Evolutionary conservation across 257 asterid genomes (phyloP).

Genomic region (Penstemon eatonii): DNA sequence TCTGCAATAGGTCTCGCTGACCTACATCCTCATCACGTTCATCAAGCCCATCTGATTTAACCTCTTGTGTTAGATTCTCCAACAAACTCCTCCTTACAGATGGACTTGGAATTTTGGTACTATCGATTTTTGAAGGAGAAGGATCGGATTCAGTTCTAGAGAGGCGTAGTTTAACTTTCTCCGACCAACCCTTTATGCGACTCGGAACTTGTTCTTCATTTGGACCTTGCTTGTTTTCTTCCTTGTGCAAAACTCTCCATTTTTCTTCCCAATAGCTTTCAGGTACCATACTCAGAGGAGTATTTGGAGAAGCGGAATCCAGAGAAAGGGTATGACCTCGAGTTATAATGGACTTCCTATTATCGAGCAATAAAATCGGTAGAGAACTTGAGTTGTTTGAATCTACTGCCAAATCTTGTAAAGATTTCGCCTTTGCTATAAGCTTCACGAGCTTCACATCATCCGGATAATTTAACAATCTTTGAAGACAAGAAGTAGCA

Average conservation of each 20-base stretch:
- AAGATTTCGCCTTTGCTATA: constrained; percentile 64
- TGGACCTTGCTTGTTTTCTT: constrained; percentile 44
- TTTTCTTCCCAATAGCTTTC: constrained; percentile 95
- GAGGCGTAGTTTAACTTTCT: constrained; percentile 52
- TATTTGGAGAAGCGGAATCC: constrained; percentile 60
- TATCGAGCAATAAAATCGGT: constrained; percentile 40
- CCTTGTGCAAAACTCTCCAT: constrained; percentile 80
- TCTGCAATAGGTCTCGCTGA: constrained; percentile 29
- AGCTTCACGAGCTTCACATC: constrained; percentile 58
- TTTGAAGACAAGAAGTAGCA: constrained; percentile 82
- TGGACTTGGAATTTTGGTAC: constrained; percentile 39
- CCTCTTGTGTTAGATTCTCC: constrained; percentile 64
- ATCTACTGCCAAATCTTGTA: constrained; percentile 64
- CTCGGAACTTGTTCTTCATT: constrained; percentile 35
- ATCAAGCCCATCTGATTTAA: constrained; percentile 49
- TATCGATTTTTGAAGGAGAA: constrained; percentile 43
- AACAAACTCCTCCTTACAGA: constrained; percentile 72
- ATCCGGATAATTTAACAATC: constrained; percentile 73
- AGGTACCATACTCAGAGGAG: constrained; percentile 49
- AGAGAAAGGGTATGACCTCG: constrained; percentile 64
- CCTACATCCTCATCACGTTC: constrained; percentile 32
- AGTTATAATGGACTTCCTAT: constrained; percentile 41
- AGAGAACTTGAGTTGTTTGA: constrained; percentile 53
- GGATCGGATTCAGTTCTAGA: constrained; percentile 73
- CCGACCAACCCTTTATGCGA: constrained; percentile 66